Conservation (phyloP, 768 basidiomycete species). For the Lyophyllum atratum region DNA sequence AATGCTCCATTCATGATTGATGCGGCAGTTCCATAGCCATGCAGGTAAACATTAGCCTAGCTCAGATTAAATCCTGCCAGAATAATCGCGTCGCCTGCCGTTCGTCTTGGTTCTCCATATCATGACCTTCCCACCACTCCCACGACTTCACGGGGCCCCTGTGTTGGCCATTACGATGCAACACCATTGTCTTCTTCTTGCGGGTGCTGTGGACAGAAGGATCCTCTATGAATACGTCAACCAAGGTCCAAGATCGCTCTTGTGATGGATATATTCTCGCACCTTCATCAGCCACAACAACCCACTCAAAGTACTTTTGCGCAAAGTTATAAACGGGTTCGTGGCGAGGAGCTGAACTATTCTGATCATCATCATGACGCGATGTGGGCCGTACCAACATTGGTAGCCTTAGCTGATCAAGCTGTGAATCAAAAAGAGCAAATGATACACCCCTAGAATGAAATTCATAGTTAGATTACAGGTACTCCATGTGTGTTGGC, state of each 20-base stretch:
- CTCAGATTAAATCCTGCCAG: background rate
- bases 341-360: slow-evolving; percentile 16
- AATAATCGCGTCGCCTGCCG: slow-evolving; percentile 5
- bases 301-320: slow-evolving; percentile 58
- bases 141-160: slow-evolving; percentile 1
- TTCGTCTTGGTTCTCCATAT: background rate
- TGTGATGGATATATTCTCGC: background rate
- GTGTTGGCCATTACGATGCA: background rate
- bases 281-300: slow-evolving; percentile 48
- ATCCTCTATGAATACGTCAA: background rate
- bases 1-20: no score
- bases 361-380: slow-evolving; percentile 4
- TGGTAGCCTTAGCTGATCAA: slow-evolving; percentile 54
- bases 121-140: slow-evolving; percentile 16
- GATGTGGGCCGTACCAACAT: slow-evolving; percentile 34
- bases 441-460: slow-evolving; percentile 29
- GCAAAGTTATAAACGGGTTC: slow-evolving; percentile 41
- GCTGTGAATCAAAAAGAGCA: slow-evolving; percentile 61
- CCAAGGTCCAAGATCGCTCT: background rate
- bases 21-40: no score
- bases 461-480: background rate
- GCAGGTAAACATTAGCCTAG: background rate
- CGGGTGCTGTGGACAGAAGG: background rate
- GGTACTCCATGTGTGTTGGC: background rate
- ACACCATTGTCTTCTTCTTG: slow-evolving; percentile 8